Evolutionary conservation across 2,329 filamentous ascomycete genomes (phyloP), one percentile per base, ranked within the genome.

Genomic region (Phialemoniopsis sp.): DNA sequence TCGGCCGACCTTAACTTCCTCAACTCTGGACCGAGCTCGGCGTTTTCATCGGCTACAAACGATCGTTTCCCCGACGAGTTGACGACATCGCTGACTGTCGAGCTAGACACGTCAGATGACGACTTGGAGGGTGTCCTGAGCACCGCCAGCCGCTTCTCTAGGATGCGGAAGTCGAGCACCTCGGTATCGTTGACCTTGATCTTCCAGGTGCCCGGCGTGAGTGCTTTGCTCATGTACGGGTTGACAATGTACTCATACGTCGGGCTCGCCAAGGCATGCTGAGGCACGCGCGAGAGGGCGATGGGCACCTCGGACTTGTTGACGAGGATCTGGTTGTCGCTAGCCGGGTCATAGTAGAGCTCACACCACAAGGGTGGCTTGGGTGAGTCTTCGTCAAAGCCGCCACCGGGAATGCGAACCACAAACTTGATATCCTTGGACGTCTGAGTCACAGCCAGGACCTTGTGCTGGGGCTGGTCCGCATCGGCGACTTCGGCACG

Each of bases 361-460:
- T 79, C 74, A 53, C 73, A 79, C 72, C 72, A 78, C n/a, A 80
- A 49, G 5, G 70, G 66, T 13, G 73, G 72, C 13, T 70, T 60
- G 8, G 61, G 55, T 8, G 56, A 60, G 33, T 65, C 63, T 32
- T 58, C 58, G 41, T 70, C 63, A 31, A 61, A 57, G 37, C 59
- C 17, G 12, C 37, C 37, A 13, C 67, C 66, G 5, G 75, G 76
- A 41, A 80, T 75, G 36, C 69, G 64, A 44, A 80, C 73, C 30
- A 72, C 73, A 51, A 79, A 79, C 45, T 77, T 79, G 64, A 78
- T 77, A 55, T 80, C 75, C 50, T 70, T 70, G 44, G 69, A 66
- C 5, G 76, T 80, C 62, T 80, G 76, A 48, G 74, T 78, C 51
- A 80, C 76, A 29, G 76, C 76, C 18, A 80, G 58, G 35, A 80